Conservation (phyloP, 129 eudicot species). For the Heracleum sosnowskyi region DNA sequence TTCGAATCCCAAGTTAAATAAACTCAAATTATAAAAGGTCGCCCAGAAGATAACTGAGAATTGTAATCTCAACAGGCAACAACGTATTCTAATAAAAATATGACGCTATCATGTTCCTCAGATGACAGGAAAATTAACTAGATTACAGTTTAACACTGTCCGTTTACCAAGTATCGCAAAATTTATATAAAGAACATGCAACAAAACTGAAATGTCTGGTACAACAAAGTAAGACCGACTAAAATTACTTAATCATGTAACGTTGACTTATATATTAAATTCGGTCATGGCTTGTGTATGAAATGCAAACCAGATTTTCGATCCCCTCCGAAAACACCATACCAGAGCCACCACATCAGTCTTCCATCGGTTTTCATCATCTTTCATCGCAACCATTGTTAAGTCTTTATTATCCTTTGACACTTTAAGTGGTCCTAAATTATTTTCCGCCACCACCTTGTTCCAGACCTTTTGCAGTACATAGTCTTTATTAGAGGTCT, state of each 20-base stretch:
- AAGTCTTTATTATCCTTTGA: neutral
- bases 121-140: too few relatives aligned
- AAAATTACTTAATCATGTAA: too few relatives aligned
- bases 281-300: neutral
- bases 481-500: neutral
- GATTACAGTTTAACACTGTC: too few relatives aligned
- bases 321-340: neutral
- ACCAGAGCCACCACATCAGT: neutral
- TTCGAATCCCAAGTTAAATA: too few relatives aligned
- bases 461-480: neutral
- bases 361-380: neutral
- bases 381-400: neutral
- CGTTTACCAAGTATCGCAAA: too few relatives aligned
- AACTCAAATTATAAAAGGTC: too few relatives aligned
- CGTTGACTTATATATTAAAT: neutral
- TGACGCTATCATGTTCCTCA: too few relatives aligned
- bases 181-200: too few relatives aligned
- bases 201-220: neutral
- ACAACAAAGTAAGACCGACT: neutral
- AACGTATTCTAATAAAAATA: too few relatives aligned
- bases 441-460: neutral
- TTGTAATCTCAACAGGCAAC: too few relatives aligned
- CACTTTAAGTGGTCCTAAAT: neutral
- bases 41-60: too few relatives aligned
- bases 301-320: neutral